Conservation (phyloP, 192 early-diverging fungal genomes). For the Entomortierella parvispora region DNA sequence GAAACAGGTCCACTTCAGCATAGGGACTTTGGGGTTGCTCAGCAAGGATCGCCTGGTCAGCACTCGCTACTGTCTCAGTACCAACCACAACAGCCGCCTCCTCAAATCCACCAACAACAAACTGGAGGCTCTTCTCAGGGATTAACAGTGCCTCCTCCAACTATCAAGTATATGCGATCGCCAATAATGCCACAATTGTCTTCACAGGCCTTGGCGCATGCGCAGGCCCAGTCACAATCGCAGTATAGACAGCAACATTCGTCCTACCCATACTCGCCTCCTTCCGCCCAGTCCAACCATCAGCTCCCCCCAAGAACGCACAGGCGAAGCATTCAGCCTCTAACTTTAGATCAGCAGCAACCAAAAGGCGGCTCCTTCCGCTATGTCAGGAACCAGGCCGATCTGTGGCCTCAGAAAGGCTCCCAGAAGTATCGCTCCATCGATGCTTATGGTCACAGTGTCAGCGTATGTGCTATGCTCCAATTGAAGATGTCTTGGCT, state of each 20-base stretch:
- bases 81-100: background rate
- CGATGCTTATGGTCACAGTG: conserved; percentile 40
- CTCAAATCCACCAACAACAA: conserved; percentile 12
- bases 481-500: no score
- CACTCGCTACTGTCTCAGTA: background rate
- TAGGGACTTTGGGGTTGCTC: background rate
- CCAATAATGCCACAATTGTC: conserved; percentile 49
- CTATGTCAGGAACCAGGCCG: conserved; percentile 46
- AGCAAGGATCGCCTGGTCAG: background rate
- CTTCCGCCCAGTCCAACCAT: conserved; percentile 3
- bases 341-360: conserved; percentile 46
- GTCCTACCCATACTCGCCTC: conserved; percentile 13
- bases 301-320: conserved; percentile 44
- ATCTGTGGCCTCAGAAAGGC: conserved; percentile 49
- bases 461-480: conserved; percentile 30
- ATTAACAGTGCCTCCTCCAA: conserved; percentile 27
- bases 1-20: background rate
- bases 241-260: conserved; percentile 21
- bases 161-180: conserved; percentile 38
- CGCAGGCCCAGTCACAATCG: conserved; percentile 5
- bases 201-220: conserved; percentile 47
- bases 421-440: conserved; percentile 53
- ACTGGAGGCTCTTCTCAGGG: conserved; percentile 13
- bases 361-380: conserved; percentile 50
- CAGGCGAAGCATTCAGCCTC: conserved; percentile 50